These are phyloP conservation scores for Fagopyrum homotropicum DNA, from an alignment of 148 eudicot genomes.

Conservation along the genomic window DNA sequence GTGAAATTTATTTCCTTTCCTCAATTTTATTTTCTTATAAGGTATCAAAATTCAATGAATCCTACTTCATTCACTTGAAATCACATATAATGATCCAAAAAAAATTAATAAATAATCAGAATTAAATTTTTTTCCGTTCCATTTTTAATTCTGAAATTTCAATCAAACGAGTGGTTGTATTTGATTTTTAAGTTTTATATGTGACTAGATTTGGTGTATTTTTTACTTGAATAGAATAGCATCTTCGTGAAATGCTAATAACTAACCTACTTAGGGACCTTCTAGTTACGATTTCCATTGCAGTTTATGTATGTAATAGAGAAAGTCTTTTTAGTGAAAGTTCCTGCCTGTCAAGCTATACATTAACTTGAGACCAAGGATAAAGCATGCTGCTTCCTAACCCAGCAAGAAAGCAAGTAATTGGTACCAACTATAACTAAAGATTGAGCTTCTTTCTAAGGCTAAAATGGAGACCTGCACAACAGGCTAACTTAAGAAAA, in stretches of 20 bases:
- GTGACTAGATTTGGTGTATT: not conserved
- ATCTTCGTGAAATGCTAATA: not conserved
- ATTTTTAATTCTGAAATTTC: too few relatives aligned
- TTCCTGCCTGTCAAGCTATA: not conserved
- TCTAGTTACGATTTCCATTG: not conserved
- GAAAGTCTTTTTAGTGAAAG: not conserved
- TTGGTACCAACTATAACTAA: not conserved
- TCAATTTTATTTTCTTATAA: too few relatives aligned
- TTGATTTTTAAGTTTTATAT: not conserved
- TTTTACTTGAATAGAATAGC: not conserved
- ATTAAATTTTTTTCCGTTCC: too few relatives aligned
- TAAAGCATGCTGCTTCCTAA: not conserved
- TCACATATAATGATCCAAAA: too few relatives aligned
- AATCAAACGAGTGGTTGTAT: too few relatives aligned
- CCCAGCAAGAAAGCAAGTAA: not conserved
- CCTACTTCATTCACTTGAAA: too few relatives aligned
- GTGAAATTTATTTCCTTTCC: too few relatives aligned
- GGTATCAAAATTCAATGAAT: too few relatives aligned
- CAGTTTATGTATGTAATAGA: not conserved
- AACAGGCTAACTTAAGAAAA: not conserved
- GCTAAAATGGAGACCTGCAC: not conserved
- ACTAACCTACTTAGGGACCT: too few relatives aligned
- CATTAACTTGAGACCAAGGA: not conserved
- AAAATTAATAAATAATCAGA: too few relatives aligned
- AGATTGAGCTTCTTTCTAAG: not conserved